phyloP scores from a whole-genome alignment of 306 rosid species.

The Castanea mollissima region DNA sequence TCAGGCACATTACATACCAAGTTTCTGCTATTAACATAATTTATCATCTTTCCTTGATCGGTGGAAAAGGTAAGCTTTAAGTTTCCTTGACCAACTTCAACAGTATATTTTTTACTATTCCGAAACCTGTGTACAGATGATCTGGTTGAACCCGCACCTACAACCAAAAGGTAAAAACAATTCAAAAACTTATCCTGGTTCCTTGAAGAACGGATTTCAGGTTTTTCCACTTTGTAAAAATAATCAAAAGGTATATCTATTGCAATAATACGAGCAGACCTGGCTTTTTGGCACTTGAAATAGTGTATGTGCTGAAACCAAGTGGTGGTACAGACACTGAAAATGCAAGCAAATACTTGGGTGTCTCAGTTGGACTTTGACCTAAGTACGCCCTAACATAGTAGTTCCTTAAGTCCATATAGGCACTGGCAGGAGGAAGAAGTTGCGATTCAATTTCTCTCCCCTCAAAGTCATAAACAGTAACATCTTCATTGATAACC shows the following conservation, averaged over 20 bases:
- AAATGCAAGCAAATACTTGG: constrained; percentile 53
- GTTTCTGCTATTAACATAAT: constrained; percentile 41
- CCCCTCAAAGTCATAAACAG: constrained; percentile 49
- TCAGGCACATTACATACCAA: constrained; percentile 32
- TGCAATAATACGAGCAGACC: constrained; percentile 25
- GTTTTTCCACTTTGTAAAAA: neutral
- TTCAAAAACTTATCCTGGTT: constrained; percentile 14
- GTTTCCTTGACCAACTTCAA: constrained; percentile 52
- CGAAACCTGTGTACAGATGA: constrained; percentile 42
- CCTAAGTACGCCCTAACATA: constrained; percentile 51
- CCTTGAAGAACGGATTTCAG: constrained; percentile 16
- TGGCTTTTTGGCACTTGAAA: constrained; percentile 34
- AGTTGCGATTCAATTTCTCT: constrained; percentile 47
- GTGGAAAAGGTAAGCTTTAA: constrained; percentile 44
- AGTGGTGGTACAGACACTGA: constrained; percentile 51
- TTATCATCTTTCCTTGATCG: constrained; percentile 30
- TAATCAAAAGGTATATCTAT: neutral
- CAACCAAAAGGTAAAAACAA: constrained; percentile 26
- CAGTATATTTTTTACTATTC: constrained; percentile 26
- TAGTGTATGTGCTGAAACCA: constrained; percentile 51
- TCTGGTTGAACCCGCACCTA: constrained; percentile 55
- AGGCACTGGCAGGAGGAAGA: constrained; percentile 38
- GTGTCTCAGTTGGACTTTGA: constrained; percentile 36
- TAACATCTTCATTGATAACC: constrained; percentile 45
- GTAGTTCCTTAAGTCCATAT: constrained; percentile 35